Evolutionary conservation across 169 alveolate species (phyloP).

Genomic region (Eimeria brunetti): DNA sequence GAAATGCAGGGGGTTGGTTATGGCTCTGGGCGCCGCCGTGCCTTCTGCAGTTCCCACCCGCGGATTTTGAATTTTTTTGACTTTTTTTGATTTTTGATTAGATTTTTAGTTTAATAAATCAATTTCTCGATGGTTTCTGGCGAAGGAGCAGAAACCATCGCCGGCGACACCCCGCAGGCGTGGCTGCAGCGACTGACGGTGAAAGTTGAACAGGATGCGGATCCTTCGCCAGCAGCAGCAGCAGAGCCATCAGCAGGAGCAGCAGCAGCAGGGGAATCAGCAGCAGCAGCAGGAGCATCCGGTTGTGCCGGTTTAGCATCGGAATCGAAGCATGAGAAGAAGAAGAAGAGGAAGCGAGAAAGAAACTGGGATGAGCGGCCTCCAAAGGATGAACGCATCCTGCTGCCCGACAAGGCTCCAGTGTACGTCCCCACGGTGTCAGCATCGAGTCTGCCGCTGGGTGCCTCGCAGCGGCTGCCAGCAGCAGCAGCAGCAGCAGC

Average conservation of each 20-base stretch:
- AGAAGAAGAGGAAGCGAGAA: background rate
- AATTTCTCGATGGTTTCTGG: slow-evolving; percentile 3
- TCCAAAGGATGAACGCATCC: slow-evolving; percentile 15
- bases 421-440: slow-evolving; percentile 26
- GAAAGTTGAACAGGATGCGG: slow-evolving; percentile 13
- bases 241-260: background rate
- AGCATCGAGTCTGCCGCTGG: slow-evolving; percentile 8
- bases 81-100: background rate
- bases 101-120: background rate
- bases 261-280: background rate
- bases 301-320: too few species aligned
- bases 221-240: background rate
- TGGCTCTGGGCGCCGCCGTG: too few species aligned
- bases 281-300: background rate
- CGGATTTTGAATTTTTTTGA: background rate
- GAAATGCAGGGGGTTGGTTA: background rate
- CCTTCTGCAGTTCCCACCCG: background rate
- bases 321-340: background rate
- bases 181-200: slow-evolving; percentile 21
- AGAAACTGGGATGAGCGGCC: background rate
- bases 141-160: background rate
- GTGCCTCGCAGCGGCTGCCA: background rate
- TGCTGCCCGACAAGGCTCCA: background rate
- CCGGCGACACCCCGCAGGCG: background rate
- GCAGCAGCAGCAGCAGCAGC: background rate